These are phyloP conservation scores for Diutina rugosa DNA, from an alignment of 1,139 yeast genomes.

Conservation along the genomic window DNA sequence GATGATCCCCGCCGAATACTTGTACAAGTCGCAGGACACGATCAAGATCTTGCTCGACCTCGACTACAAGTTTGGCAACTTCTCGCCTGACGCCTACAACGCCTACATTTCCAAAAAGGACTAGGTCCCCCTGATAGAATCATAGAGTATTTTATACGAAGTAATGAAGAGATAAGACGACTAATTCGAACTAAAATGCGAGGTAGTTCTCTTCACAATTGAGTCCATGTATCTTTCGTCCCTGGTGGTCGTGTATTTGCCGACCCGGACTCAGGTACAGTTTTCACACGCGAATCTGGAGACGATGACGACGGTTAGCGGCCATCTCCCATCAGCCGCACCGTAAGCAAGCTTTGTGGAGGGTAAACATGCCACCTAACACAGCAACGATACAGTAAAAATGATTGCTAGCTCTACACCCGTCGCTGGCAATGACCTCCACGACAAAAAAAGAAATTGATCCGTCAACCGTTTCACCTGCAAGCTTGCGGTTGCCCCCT, in stretches of 20 bases:
- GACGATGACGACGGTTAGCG: too few relatives aligned
- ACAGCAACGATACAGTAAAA: too few relatives aligned
- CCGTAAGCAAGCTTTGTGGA: too few relatives aligned
- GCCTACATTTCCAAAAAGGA: conserved; percentile 25
- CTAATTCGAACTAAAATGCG: background rate
- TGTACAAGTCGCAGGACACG: conserved; percentile 50
- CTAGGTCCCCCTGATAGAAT: background rate
- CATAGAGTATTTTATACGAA: background rate
- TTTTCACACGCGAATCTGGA: too few relatives aligned
- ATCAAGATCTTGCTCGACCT: conserved; percentile 49
- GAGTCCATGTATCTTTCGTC: too few relatives aligned
- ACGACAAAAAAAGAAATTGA: background rate
- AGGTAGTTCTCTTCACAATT: background rate
- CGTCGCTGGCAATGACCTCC: too few relatives aligned
- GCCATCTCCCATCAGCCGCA: too few relatives aligned
- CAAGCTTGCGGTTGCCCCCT: background rate
- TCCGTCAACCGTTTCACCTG: background rate
- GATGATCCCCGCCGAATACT: conserved; percentile 34
- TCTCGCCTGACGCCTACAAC: conserved; percentile 37
- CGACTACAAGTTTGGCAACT: conserved; percentile 49
- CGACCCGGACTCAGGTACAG: too few relatives aligned
- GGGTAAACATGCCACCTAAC: too few relatives aligned
- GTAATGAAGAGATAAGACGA: background rate
- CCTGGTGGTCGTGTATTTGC: too few relatives aligned
- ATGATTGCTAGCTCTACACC: too few relatives aligned